Base-by-base conservation (phyloP, 1,284 basidiomycete genomes). In the Cryptococcus jaspeensis region DNA sequence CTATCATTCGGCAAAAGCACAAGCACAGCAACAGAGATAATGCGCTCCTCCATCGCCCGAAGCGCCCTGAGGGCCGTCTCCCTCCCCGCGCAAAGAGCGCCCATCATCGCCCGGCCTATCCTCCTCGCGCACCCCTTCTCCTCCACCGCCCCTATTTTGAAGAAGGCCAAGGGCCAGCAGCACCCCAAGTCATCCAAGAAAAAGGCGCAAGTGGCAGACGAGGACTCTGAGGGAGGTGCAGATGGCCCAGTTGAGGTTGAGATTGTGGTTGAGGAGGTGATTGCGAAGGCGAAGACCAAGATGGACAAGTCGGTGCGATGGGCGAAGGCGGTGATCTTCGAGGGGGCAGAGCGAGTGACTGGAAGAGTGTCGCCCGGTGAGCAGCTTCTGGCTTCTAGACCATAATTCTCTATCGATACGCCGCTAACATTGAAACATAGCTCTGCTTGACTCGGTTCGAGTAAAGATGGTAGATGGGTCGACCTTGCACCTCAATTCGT, bases 281-380 rank as follows among this genome's bases (percentile, higher is more conserved):
- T 73, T 41, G 65, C 60, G 23, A 73, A 73, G 54, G 61, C 64
- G 0, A 61, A 58, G 45, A 57, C 22, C n/a, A 70, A 67, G 58
- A 74, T 76, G 72, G 65, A 70, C 37, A 78, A 77, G 65, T 59
- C 69, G 11, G 60, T 72, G 9, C 70, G 67, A 8, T 76, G 74
- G 74, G 74, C 71, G 7, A 64, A 63, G 53, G 66, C 68, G 4
- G 53, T 70, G 1, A 67, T 71, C 1, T 77, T 64, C 60, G 76
- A 78, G 41, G 71, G 71, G 36, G 75, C 77, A 0, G 74, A 78
- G 58, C 59, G 76, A 13, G 73, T 70, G 3, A 59, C 70, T 32
- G 76, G 76, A 1, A 62, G 72, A 36, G 70, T 77, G 8, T 66
- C 66, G 11, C 75, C 76, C 50, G 68, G 76, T 78, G 50, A 48